Conservation (phyloP, 495 filamentous ascomycete species). For the Neurospora cerealis region DNA sequence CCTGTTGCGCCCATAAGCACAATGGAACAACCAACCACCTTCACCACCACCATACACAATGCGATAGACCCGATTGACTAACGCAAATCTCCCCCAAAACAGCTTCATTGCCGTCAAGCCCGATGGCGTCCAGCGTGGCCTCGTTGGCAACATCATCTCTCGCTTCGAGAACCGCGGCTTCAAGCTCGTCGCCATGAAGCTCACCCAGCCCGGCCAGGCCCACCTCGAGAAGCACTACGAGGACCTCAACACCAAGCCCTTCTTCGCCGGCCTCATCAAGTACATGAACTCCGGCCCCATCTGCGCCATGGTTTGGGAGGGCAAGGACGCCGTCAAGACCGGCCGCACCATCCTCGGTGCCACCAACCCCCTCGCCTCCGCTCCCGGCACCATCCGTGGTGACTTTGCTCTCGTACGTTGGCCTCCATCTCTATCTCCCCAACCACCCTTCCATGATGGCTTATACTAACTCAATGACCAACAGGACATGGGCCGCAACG, state of each 20-base stretch:
- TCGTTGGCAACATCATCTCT: conserved; percentile 90
- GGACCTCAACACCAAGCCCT: conserved; percentile 85
- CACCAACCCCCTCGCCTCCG: conserved; percentile 91
- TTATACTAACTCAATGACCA: neutral
- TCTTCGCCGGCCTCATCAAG: conserved; percentile 87
- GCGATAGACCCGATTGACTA: conserved; percentile 31
- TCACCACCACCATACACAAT: neutral
- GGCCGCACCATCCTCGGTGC: conserved; percentile 92
- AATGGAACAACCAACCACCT: conserved; percentile 1
- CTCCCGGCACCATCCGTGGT: conserved; percentile 95
- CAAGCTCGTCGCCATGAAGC: conserved; percentile 98
- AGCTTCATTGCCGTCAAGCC: conserved; percentile 99
- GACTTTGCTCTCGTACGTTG: conserved; percentile 37
- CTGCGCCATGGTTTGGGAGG: conserved; percentile 98
- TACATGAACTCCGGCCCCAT: conserved; percentile 98
- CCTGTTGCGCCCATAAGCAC: neutral
- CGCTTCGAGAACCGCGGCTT: conserved; percentile 96
- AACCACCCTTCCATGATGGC: neutral
- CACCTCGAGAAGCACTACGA: conserved; percentile 97
- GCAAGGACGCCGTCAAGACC: conserved; percentile 94
- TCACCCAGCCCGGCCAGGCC: conserved; percentile 71
- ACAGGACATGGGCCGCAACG: conserved; percentile 82
- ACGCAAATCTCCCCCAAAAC: conserved; percentile 19
- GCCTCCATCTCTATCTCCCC: neutral
- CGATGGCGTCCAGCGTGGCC: conserved; percentile 98